Base-by-base conservation (phyloP, 306 rosid genomes). In the Cotoneaster glaucophyllus region DNA sequence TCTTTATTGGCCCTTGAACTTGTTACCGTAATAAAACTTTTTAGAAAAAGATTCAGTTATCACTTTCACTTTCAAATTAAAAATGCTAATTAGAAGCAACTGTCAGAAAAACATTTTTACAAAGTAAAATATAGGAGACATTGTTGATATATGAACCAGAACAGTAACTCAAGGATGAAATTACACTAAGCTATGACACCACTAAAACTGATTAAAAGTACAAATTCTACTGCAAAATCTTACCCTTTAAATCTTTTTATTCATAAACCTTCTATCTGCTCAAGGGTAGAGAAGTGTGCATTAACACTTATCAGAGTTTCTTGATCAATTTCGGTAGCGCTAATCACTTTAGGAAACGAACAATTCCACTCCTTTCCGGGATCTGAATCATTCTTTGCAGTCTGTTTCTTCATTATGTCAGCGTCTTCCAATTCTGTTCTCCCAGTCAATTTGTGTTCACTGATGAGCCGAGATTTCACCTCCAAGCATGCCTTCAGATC, bases 401-500 rank as follows among this genome's bases (percentile, higher is more conserved):
- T 69, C 78, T 84, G 80, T 81, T 81, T 79, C 78, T 79, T 63
- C 5, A 28, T 37, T 6, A 50, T 72, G 76, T 83, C 90, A 21
- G 52, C 65, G 72, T 86, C 88, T 59, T 82, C 54, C 32, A 57
- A 73, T 65, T 78, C 90, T 63, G 78, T 31, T 73, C 61, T 65
- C 74, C 78, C 31, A 67, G 87, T 70, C 74, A 44, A 58, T 77
- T 70, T 58, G 43, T 77, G 85, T 52, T 59, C 71, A 79, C 78
- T 71, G 81, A 92, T 90, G 64, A 96, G 87, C 74, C 86, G 87
- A 39, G 80, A 70, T 83, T 90, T 92, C 85, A 85, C 41, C 84
- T 90, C 93, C 82, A 83, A 52, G 87, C 96, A 96, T 4, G 90
- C 77, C 81, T 79, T 83, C 74, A 96, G 79, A 86, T 96, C 99